Evolutionary conservation across 495 filamentous ascomycete species (phyloP), one percentile per base, ranked within the genome.

Genomic region (Daldinia vernicosa): DNA sequence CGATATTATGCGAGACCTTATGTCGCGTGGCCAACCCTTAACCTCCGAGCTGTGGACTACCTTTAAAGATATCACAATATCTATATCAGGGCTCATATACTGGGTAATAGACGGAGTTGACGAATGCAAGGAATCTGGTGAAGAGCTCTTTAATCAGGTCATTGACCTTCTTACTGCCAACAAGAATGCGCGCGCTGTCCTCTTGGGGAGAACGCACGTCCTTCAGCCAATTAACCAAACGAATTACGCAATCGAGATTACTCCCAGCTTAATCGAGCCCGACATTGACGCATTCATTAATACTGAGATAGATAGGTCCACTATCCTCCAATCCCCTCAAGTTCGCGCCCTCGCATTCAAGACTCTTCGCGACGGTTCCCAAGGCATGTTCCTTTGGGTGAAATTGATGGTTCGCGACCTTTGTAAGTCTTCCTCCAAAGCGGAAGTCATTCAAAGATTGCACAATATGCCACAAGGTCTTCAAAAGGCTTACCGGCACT

Each of bases 341-440:
- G 15, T 45, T 22, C 40, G 40, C 40, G 40, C 22, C 17, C 40
- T 53, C 7, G 51, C 51, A 30, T 30, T 53, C 24, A 53, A 17
- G 24, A 53, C 51, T 6, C 51, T 53, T 30, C 24, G 15, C 22
- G 24, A 14, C 15, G 24, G 51, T n/a, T 53, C 51, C 6, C 24
- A 53, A 15, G 51, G 51, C 51, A 53, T 53, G 51, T 53, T 53
- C 28, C 51, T 53, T 15, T 53, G 55, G 55, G 30, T 37, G 32
- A 37, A 58, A 35, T 8, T 58, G 8, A 37, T 37, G 55, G n/a
- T 58, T 39, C 14, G 33, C 7, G 55, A 37, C 33, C 51, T 53
- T 27, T 14, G 51, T 7, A 53, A 28, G 28, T 14, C 51, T 53
- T 45, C n/a, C 7, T 45, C 40, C 6, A 45, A 19, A 11, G n/a